Base-by-base conservation (phyloP, 2,329 filamentous ascomycete genomes). In the Sphaerostilbella broomeana region DNA sequence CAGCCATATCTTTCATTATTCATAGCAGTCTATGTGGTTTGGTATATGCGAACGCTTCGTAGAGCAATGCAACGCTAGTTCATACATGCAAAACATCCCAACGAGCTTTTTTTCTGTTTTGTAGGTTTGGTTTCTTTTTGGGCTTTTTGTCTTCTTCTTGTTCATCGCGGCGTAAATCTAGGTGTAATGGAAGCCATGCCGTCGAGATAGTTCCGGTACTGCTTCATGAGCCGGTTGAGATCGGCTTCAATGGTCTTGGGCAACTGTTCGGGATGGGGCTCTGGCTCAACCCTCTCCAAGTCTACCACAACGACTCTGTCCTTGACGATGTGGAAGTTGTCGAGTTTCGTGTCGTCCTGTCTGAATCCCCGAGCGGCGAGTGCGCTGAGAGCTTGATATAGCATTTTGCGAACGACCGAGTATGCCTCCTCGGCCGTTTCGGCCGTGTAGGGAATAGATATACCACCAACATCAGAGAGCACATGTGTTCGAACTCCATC, bases 381-480 rank as follows among this genome's bases (percentile, higher is more conserved):
- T 18, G 45, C 40, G 48, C 49, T 1, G 48, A 58, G 20, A 38
- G 52, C 21, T 31, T 57, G 18, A 48, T 55, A 5, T 46, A 56
- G 20, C 47, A 51, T 51, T 49, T 49, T 5, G 42, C 56, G n/a
- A 49, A 58, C 20, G 11, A 42, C 41, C 7, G 40, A 21, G 16
- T 47, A 35, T 13, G 38, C 38, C 13, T 38, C 32, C 9, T 53
- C 33, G 1, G 50, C 36, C 17, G 47, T 44, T n/a, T 48, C 52
- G 16, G 45, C 43, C 18, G 49, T 50, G 9, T 42, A 41, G 11
- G 47, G 42, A 13, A 54, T 21, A 13, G 38, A 46, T 13, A 25
- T 24, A 4, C 51, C 51, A 6, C 50, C 49, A 16, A 54, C 44
- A 31, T 56, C 53, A 6, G 52, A 51, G 22, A 56, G 47, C 41